Base-by-base conservation (phyloP, 768 basidiomycete species). In the Inosperma sp. region DNA sequence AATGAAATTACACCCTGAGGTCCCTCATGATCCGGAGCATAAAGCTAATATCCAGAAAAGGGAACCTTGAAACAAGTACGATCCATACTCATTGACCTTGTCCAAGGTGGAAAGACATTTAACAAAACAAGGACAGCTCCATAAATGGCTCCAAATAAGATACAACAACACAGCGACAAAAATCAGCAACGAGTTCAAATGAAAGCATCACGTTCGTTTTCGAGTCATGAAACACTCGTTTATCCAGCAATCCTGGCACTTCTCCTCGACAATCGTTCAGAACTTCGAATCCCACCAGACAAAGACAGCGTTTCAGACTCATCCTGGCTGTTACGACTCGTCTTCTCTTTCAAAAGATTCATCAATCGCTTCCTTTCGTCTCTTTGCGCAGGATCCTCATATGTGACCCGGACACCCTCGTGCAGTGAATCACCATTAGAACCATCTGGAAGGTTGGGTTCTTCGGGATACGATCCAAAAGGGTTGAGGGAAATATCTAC, bases 361-460 rank as follows among this genome's bases (percentile, higher is more conserved):
- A 84, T 73, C 56, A 87, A 59, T 61, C 77, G 70, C 53, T 73
- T 68, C 64, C 77, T 77, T 64, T 84, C 83, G 41, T 77, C 78
- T 33, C 68, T 64, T 67, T 86, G 81, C 17, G 66, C 77, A 2
- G 84, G 83, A 64, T 88, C 85, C 60, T 84, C 83, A 55, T 87
- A 88, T 51, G 71, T 73, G 7, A 88, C 83, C 5, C 76, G 71
- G 63, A 80, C 68, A 56, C 76, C 75, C 55, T 75, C 72, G n/a
- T 76, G 74, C 48, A 61, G 58, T 21, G 57, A 64, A 17, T 56
- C 29, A 14, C 41, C 21, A 1, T 25, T 30, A 19, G 14, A 48
- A 37, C 35, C 26, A 27, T 16, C 34, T 34, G 29, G 29, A 55
- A 25, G 10, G 60, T 52, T 34, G 61, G 17, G 53, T 61, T 65